These are phyloP conservation scores for Zarea fungicola DNA, from an alignment of 2,329 filamentous ascomycete genomes.

Conservation along the genomic window DNA sequence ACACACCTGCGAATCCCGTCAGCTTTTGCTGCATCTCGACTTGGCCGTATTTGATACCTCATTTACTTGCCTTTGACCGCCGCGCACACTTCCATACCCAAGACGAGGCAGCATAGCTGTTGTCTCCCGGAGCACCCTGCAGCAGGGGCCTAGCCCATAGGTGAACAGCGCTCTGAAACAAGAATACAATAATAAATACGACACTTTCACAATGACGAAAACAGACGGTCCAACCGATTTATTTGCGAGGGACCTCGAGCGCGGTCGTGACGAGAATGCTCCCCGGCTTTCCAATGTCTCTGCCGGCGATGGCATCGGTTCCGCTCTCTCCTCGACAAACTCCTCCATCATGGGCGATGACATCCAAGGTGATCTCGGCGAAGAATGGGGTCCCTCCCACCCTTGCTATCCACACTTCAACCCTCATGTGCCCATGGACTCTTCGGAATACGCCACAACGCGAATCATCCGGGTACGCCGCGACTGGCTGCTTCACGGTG, in stretches of 20 bases:
- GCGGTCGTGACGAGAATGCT: slow-evolving; percentile 43
- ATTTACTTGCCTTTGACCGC: too few relatives aligned
- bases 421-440: slow-evolving; percentile 77
- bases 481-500: slow-evolving; percentile 86
- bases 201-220: not conserved
- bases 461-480: slow-evolving; percentile 86
- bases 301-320: slow-evolving; percentile 47
- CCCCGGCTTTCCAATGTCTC: slow-evolving; percentile 45
- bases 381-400: slow-evolving; percentile 89
- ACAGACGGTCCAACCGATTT: slow-evolving; percentile 25
- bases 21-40: too few relatives aligned
- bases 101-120: too few relatives aligned
- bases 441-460: slow-evolving; percentile 68
- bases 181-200: not conserved
- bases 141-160: too few relatives aligned
- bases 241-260: slow-evolving; percentile 50
- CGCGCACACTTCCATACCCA: too few relatives aligned
- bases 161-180: too few relatives aligned
- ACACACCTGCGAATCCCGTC: too few relatives aligned
- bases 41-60: too few relatives aligned
- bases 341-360: slow-evolving; percentile 61
- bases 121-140: too few relatives aligned
- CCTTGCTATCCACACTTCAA: slow-evolving; percentile 94
- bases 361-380: slow-evolving; percentile 61
- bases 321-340: slow-evolving; percentile 50